These are phyloP conservation scores for Codiaeum variegatum DNA, from an alignment of 441 rosid genomes.

Conservation along the genomic window DNA sequence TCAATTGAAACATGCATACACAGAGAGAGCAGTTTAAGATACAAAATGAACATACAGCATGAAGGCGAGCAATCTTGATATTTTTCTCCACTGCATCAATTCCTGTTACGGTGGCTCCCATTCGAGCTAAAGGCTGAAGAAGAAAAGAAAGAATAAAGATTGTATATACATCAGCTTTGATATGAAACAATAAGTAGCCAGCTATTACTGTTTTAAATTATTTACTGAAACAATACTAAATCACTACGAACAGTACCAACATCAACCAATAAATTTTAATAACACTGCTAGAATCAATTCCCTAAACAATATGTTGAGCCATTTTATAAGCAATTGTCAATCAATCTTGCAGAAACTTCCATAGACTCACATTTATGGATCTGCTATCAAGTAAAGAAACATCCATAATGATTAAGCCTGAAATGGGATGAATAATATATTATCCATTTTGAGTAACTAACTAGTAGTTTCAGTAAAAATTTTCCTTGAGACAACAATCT, in stretches of 20 bases:
- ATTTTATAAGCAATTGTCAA: background rate
- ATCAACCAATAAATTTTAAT: background rate
- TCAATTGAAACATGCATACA: background rate
- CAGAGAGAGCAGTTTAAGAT: background rate
- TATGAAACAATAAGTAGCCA: constrained; percentile 5
- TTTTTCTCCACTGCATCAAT: constrained; percentile 92
- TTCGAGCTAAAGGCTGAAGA: constrained; percentile 84
- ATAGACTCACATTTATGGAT: background rate
- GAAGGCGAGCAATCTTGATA: constrained; percentile 82
- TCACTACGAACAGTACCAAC: background rate
- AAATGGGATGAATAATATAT: background rate
- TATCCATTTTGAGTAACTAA: background rate
- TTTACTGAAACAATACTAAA: background rate
- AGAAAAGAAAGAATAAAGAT: constrained; percentile 15
- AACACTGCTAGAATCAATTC: background rate
- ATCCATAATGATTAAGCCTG: background rate
- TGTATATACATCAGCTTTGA: background rate
- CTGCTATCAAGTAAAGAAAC: background rate
- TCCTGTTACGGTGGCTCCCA: constrained; percentile 94
- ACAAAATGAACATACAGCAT: constrained; percentile 63
- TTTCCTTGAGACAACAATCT: background rate
- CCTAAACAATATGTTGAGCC: background rate
- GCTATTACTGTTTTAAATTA: background rate
- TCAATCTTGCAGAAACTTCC: background rate
- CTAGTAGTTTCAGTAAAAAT: background rate